Conservation (phyloP, 2,329 filamentous ascomycete genomes). For the Aaosphaeria arxii region DNA sequence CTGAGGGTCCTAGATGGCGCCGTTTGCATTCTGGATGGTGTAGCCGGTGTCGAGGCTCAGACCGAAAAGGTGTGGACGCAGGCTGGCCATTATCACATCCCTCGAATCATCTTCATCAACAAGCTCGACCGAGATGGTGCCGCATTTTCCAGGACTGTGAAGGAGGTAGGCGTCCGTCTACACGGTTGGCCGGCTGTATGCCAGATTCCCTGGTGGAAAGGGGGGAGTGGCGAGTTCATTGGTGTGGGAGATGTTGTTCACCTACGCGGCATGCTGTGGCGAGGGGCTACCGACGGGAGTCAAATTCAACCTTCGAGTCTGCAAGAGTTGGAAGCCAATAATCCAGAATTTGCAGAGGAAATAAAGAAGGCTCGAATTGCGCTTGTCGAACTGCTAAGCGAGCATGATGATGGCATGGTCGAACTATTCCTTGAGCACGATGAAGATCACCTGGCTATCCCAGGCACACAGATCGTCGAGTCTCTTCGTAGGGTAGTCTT, state of each 20-base stretch:
- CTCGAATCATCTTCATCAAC: slow-evolving; percentile 77
- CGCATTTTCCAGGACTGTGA: slow-evolving; percentile 77
- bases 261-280: slow-evolving; percentile 72
- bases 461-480: slow-evolving; percentile 63
- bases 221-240: slow-evolving; percentile 67
- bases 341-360: slow-evolving; percentile 59
- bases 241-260: slow-evolving; percentile 84
- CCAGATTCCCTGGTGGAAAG: slow-evolving; percentile 91
- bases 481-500: slow-evolving; percentile 72
- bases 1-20: slow-evolving; percentile 84
- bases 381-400: slow-evolving; percentile 79
- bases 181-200: slow-evolving; percentile 86
- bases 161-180: slow-evolving; percentile 77
- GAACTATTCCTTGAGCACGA: slow-evolving; percentile 78
- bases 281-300: slow-evolving; percentile 63
- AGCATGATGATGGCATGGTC: slow-evolving; percentile 83
- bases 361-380: slow-evolving; percentile 72
- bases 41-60: slow-evolving; percentile 93
- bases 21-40: slow-evolving; percentile 88
- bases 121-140: slow-evolving; percentile 83
- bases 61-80: slow-evolving; percentile 96
- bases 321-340: slow-evolving; percentile 49
- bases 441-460: slow-evolving; percentile 67
- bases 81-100: slow-evolving; percentile 80
- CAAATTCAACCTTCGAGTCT: slow-evolving; percentile 56